Percentiles rank a stretch among this genome's conserved stretches.
Conservation (phyloP, 2,329 filamentous ascomycete species). For the Aspergillus sp. region DNA sequence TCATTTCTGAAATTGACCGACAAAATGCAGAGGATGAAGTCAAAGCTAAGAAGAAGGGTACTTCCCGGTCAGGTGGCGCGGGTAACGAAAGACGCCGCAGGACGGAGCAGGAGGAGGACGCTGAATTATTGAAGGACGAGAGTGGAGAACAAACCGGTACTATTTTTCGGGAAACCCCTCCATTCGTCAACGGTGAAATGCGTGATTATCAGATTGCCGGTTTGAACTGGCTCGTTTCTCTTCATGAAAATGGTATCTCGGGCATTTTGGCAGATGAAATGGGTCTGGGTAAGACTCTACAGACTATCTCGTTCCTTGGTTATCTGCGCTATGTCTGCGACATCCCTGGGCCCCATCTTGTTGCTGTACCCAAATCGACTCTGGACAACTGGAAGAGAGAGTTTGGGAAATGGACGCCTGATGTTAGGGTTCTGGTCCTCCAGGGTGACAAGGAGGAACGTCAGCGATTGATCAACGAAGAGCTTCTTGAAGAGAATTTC, state of each 20-base stretch:
- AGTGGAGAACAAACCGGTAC: conserved; percentile 78
- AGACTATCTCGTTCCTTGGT: conserved; percentile 94
- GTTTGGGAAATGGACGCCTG: conserved; percentile 88
- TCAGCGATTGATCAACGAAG: conserved; percentile 77
- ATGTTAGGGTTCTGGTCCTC: conserved; percentile 86
- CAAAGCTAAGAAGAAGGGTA: conserved; percentile 67
- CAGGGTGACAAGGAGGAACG: conserved; percentile 95
- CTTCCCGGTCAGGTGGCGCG: conserved; percentile 76
- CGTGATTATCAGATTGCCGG: conserved; percentile 94
- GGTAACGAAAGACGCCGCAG: conserved; percentile 70
- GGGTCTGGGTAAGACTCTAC: conserved; percentile 94
- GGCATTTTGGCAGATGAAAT: conserved; percentile 98
- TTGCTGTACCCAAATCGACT: conserved; percentile 92
- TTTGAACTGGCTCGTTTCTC: conserved; percentile 93
- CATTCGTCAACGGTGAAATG: conserved; percentile 84
- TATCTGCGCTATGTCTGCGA: conserved; percentile 87
- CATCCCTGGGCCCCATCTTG: conserved; percentile 82
- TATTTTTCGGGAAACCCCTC: conserved; percentile 86
- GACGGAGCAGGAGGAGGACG: conserved; percentile 96
- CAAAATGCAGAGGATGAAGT: conserved; percentile 71
- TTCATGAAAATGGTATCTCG: conserved; percentile 98
- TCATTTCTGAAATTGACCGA: conserved; percentile 89
- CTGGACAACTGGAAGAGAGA: conserved; percentile 98
- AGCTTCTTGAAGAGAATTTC: conserved; percentile 88
- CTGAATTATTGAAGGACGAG: conserved; percentile 78